Conservation (phyloP, 805 yeast species). For the Hanseniaspora osmophila region DNA sequence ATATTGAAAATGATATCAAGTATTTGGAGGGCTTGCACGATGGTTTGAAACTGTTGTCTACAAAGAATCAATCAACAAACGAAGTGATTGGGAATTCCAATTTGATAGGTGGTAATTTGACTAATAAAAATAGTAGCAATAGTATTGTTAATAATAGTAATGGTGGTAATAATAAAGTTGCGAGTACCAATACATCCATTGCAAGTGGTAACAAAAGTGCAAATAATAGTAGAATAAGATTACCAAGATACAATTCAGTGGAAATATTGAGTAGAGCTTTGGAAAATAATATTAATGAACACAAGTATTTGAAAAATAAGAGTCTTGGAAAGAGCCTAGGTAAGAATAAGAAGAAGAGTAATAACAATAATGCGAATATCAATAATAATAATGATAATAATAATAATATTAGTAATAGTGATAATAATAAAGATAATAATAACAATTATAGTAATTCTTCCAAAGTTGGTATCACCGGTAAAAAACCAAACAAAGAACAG, state of each 20-base stretch:
- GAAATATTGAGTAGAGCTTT: not conserved
- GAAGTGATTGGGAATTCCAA: not conserved
- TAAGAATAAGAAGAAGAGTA: slow-evolving; percentile 3
- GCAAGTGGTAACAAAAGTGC: not conserved
- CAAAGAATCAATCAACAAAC: no score
- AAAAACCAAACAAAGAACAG: no score
- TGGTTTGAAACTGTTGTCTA: slow-evolving; percentile 35
- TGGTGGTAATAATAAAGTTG: not conserved
- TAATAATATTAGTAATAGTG: not conserved
- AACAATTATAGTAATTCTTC: not conserved
- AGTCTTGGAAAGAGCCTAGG: not conserved
- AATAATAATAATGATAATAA: not conserved
- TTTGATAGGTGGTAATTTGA: no score
- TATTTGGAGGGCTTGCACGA: slow-evolving; percentile 64
- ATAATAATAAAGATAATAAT: slow-evolving; percentile 1
- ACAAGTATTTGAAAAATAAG: not conserved
- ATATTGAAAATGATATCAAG: slow-evolving; percentile 46
- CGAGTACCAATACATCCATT: no score
- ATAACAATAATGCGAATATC: not conserved
- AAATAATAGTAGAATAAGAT: not conserved
- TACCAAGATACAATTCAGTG: not conserved
- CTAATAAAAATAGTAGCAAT: no score
- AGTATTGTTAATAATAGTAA: not conserved
- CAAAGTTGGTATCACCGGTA: not conserved
- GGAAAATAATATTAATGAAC: not conserved